Evolutionary conservation across 352 stramenopile species (phyloP).

Genomic region (Phytopythium chamaehyphon): DNA sequence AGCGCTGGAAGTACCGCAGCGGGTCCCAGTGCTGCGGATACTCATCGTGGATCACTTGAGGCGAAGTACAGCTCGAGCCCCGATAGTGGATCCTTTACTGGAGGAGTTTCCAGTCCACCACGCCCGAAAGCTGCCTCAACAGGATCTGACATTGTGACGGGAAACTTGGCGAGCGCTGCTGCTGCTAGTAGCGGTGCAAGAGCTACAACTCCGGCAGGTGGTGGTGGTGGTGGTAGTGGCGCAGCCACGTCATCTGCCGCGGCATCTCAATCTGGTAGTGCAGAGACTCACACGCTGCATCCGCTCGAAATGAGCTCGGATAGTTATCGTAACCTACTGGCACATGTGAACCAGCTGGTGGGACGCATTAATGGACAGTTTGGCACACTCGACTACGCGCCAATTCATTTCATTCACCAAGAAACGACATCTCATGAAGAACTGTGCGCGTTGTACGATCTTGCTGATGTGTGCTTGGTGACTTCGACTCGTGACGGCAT

Average conservation of each 20-base stretch:
- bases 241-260: not conserved
- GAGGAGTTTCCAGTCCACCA: not conserved
- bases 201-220: not conserved
- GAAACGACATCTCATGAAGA: slow-evolving; percentile 74
- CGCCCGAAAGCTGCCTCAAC: slow-evolving; percentile 1
- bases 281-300: slow-evolving; percentile 15
- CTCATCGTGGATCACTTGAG: not conserved
- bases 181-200: not conserved
- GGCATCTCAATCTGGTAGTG: not conserved
- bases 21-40: slow-evolving; percentile 4
- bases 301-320: slow-evolving; percentile 80
- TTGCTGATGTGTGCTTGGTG: slow-evolving; percentile 87
- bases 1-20: slow-evolving; percentile 10
- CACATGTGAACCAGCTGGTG: slow-evolving; percentile 87
- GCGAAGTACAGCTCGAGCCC: slow-evolving; percentile 9
- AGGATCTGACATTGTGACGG: slow-evolving; percentile 3
- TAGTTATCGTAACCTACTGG: slow-evolving; percentile 60
- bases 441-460: slow-evolving; percentile 84
- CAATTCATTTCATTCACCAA: slow-evolving; percentile 91
- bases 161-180: not conserved
- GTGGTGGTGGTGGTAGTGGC: not conserved
- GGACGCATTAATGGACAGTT: slow-evolving; percentile 88
- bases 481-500: slow-evolving; percentile 88
- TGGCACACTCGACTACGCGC: slow-evolving; percentile 82
- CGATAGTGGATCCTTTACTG: not conserved